Conservation (phyloP, 2,329 filamentous ascomycete genomes). For the Pseudofabraea citricarpa region DNA sequence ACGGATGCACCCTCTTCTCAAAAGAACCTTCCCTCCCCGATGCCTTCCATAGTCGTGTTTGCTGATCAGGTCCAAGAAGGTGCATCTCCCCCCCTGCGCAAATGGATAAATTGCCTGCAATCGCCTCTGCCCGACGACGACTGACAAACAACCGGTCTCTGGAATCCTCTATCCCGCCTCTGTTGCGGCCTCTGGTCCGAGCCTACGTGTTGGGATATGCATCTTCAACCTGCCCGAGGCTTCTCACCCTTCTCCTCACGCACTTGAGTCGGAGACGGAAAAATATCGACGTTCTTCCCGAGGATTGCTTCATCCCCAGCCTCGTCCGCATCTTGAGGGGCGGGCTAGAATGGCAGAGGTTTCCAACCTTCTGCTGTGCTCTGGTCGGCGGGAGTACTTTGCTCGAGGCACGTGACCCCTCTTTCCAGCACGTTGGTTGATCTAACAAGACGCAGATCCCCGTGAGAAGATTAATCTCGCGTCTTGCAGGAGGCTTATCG, state of each 20-base stretch:
- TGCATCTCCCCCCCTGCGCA: background rate
- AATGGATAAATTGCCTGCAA: no score
- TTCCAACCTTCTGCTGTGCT: constrained; percentile 58
- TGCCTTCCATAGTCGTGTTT: background rate
- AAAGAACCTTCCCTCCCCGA: background rate
- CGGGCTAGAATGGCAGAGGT: constrained; percentile 50
- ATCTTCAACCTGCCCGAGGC: constrained; percentile 51
- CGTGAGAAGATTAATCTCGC: constrained; percentile 24
- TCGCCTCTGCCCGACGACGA: background rate
- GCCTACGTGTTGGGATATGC: constrained; percentile 59
- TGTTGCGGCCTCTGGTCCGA: constrained; percentile 50
- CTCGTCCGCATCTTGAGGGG: constrained; percentile 38
- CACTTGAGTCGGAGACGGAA: constrained; percentile 33
- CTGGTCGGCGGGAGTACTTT: constrained; percentile 56
- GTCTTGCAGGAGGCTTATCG: constrained; percentile 21
- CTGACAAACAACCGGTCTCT: constrained; percentile 19
- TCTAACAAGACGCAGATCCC: constrained; percentile 30
- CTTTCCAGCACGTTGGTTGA: background rate
- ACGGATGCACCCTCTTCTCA: background rate
- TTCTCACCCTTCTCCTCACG: constrained; percentile 50
- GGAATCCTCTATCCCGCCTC: constrained; percentile 36
- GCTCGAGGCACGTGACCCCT: constrained; percentile 44
- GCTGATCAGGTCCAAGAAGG: background rate
- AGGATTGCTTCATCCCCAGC: constrained; percentile 28
- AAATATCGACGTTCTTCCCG: constrained; percentile 19